Evolutionary conservation across 768 basidiomycete genomes (phyloP).

Genomic region (Termitomyces sp.): DNA sequence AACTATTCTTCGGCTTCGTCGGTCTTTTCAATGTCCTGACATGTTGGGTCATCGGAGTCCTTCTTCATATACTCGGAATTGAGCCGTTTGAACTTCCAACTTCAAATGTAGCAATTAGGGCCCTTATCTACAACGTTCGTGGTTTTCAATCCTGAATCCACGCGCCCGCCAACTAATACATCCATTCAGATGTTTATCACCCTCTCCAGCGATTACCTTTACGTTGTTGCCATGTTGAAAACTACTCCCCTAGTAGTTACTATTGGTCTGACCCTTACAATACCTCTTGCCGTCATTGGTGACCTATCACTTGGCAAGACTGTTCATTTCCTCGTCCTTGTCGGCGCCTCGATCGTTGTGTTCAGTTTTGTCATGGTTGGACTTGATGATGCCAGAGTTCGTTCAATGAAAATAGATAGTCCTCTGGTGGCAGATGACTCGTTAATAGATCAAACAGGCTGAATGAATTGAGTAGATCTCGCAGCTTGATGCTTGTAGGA

Average conservation of each 20-base stretch:
- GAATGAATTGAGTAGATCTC: neutral
- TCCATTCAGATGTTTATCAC: conserved; percentile 74
- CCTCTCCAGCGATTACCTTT: conserved; percentile 78
- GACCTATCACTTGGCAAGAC: conserved; percentile 64
- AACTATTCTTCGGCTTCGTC: conserved; percentile 84
- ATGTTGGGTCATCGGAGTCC: conserved; percentile 62
- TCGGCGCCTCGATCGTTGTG: conserved; percentile 76
- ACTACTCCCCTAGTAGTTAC: conserved; percentile 94
- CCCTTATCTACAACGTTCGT: conserved; percentile 35
- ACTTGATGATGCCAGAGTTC: conserved; percentile 35
- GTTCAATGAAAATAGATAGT: conserved; percentile 5
- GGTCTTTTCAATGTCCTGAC: conserved; percentile 70
- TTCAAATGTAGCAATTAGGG: conserved; percentile 26
- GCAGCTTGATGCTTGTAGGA: neutral
- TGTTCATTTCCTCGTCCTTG: conserved; percentile 51
- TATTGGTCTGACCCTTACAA: conserved; percentile 87
- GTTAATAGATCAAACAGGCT: neutral
- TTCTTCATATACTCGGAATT: conserved; percentile 60
- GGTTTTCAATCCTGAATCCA: neutral
- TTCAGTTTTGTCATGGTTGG: conserved; percentile 75
- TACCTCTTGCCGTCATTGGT: conserved; percentile 85
- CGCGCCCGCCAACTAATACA: neutral
- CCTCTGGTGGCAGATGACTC: conserved; percentile 4
- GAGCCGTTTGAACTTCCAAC: conserved; percentile 64
- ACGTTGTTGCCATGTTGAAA: conserved; percentile 90